phyloP scores from a whole-genome alignment of 257 asterid genomes.

The Penstemon davidsonii region DNA sequence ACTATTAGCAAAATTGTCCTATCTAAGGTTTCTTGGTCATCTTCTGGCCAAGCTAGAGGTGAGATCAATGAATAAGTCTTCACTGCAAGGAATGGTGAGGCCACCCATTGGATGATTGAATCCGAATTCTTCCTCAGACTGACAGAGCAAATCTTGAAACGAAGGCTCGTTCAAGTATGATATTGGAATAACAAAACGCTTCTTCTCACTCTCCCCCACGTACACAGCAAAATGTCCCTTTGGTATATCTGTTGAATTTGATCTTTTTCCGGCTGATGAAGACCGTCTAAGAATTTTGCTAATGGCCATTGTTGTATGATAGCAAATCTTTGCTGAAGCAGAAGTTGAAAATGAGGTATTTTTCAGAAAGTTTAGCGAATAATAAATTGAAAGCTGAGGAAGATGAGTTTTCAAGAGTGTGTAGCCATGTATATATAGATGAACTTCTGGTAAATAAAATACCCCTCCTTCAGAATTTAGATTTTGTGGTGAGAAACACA shows the following conservation, averaged over 20 bases:
- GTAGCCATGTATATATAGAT: conserved; percentile 11
- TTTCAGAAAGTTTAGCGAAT: neutral
- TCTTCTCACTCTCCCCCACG: conserved; percentile 21
- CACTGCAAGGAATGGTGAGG: conserved; percentile 34
- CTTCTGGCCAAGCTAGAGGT: neutral
- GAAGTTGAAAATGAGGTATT: neutral
- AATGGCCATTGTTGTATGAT: conserved; percentile 14
- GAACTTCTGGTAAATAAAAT: neutral
- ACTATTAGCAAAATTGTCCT: too few relatives aligned
- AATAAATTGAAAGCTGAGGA: conserved; percentile 9
- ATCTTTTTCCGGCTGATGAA: conserved; percentile 15
- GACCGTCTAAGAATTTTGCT: conserved; percentile 18
- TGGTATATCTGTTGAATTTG: conserved; percentile 19
- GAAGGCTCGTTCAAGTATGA: conserved; percentile 25
- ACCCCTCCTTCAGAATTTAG: too few relatives aligned
- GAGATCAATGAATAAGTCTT: conserved; percentile 28
- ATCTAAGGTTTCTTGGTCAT: too few relatives aligned
- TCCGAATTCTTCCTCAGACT: neutral
- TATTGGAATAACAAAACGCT: conserved; percentile 19
- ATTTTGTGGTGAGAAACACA: neutral
- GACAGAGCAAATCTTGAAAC: conserved; percentile 16
- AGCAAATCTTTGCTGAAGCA: neutral
- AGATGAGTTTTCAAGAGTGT: conserved; percentile 5
- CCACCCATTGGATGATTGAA: conserved; percentile 31
- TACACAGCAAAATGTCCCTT: conserved; percentile 26